Percentiles rank a stretch among this genome's conserved stretches.
phyloP scores from a whole-genome alignment of 2,329 filamentous ascomycete species.

The Cytospora chrysosperma region DNA sequence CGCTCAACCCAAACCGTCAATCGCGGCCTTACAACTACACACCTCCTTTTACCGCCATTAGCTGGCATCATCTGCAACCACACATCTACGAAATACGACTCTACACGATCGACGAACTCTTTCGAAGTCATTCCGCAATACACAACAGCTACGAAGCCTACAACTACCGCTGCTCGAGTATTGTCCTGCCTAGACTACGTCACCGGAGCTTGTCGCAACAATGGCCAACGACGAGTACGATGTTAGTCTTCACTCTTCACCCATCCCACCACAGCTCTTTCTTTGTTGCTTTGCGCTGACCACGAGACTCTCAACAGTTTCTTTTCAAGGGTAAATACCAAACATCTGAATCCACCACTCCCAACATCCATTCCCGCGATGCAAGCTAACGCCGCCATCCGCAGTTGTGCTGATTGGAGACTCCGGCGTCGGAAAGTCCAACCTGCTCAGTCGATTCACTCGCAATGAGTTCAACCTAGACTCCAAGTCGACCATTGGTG shows the following conservation, averaged over 20 bases:
- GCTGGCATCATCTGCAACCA: constrained; percentile 21
- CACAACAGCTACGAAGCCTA: constrained; percentile 26
- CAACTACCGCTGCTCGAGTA: constrained; percentile 26
- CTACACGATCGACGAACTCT: constrained; percentile 6
- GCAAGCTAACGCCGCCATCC: constrained; percentile 29
- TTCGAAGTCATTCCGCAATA: constrained; percentile 25
- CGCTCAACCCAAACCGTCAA: constrained; percentile 21
- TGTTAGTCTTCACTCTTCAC: constrained; percentile 58
- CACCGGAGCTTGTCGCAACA: constrained; percentile 41
- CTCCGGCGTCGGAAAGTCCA: constrained; percentile 99
- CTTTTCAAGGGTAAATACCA: constrained; percentile 86
- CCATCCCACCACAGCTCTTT: constrained; percentile 27
- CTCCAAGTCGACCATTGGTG: constrained; percentile 98
- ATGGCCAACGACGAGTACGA: constrained; percentile 99
- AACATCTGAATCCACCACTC: constrained; percentile 21
- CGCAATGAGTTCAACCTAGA: constrained; percentile 99
- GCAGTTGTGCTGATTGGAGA: constrained; percentile 98
- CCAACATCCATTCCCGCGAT: constrained; percentile 31
- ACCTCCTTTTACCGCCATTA: constrained; percentile 25
- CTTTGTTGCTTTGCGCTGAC: constrained; percentile 29
- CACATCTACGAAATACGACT: constrained; percentile 12
- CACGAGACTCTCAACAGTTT: constrained; percentile 62
- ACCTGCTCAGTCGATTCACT: constrained; percentile 98
- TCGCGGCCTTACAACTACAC: constrained; percentile 22
- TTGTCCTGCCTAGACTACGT: constrained; percentile 24